These are phyloP conservation scores for Daucus carota DNA, from an alignment of 129 eudicot species.

Conservation along the genomic window DNA sequence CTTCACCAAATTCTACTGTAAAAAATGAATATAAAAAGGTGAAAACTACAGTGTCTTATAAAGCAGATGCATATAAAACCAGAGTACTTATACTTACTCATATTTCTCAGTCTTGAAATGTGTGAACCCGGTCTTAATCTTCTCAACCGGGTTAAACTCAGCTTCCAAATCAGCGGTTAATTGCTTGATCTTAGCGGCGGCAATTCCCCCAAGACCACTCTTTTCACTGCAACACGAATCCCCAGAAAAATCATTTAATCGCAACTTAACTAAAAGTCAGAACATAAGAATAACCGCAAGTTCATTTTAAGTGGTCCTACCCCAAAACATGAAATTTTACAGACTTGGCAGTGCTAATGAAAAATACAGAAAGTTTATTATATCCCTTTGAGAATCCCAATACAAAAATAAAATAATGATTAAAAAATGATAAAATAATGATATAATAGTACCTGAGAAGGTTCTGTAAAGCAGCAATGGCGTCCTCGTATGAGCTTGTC, in stretches of 20 bases:
- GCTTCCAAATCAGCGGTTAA: slow-evolving; percentile 74
- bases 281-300: neutral
- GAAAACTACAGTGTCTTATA: neutral
- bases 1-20: neutral
- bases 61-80: neutral
- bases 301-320: neutral
- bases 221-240: slow-evolving; percentile 47
- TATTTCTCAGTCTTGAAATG: slow-evolving; percentile 81
- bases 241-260: neutral
- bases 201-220: slow-evolving; percentile 36
- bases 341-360: too few species aligned
- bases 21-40: neutral
- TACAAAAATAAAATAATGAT: neutral
- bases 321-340: neutral
- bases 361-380: neutral
- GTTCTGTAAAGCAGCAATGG: slow-evolving; percentile 74
- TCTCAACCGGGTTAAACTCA: slow-evolving; percentile 49
- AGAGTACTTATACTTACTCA: slow-evolving; percentile 30
- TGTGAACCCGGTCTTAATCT: slow-evolving; percentile 61
- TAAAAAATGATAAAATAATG: neutral
- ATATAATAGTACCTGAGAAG: slow-evolving; percentile 54
- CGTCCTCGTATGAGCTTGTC: slow-evolving; percentile 57
- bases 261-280: neutral
- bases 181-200: slow-evolving; percentile 64
- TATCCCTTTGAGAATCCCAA: neutral